Evolutionary conservation across 2,329 filamentous ascomycete species (phyloP), one percentile per base, ranked within the genome.

Genomic region (Fusarium nanum): DNA sequence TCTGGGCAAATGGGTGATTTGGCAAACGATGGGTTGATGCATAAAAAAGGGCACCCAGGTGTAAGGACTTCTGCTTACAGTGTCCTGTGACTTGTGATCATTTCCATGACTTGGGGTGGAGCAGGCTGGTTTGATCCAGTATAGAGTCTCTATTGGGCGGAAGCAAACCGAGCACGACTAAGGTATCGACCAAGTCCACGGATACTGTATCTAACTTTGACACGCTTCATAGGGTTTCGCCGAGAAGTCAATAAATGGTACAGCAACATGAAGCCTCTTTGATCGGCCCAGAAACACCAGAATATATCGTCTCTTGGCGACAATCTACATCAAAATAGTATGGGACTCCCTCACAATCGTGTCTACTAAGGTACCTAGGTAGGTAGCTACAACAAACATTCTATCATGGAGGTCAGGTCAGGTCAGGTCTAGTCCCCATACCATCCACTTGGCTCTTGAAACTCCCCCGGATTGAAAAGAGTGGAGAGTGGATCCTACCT

Each of bases 381-480:
- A 32, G 30, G 30, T 37, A 12, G 32, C 20, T 42, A 32, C 22
- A 60, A 28, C 27, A 27, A 27, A 47, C 37, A 47, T 56, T 63
- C 46, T 64, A 52, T 56, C 67, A 44, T 30, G 28, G 28, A 30
- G 28, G 28, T 13, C 28, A 16, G 27, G 28, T 13, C 28, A 16
- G 27, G 37, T 56, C 57, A 34, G 28, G 40, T 28, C 30, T 40
- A 60, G 48, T 40, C 55, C 28, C 48, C 57, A 37, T 37, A 37
- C 34, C 34, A n/a, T 37, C 34, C 34, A 20, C 27, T 50, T 42
- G 53, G 54, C 32, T 47, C 30, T 49, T 52, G 42, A 58, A 59
- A 58, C 49, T 71, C 67, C 68, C 68, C 68, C 68, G 52, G 68
- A 70, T 71, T 70, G 55, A 60, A 68, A 71, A 71, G 34, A 55